Conservation (phyloP, 768 basidiomycete species). For the Agrocybe pediades region DNA sequence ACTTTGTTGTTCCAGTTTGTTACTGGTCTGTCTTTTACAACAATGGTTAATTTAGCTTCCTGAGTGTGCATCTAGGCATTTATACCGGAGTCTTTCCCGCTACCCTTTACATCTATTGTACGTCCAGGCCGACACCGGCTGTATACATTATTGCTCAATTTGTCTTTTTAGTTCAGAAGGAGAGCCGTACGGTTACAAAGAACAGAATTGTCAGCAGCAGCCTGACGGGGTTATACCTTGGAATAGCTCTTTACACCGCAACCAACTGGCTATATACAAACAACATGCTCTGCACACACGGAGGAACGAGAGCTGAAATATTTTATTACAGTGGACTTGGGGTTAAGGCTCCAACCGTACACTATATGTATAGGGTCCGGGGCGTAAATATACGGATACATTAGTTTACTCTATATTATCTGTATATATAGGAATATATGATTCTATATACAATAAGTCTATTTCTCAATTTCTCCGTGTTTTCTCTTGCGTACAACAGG, state of each 20-base stretch:
- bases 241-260: no score
- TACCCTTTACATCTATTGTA: background rate
- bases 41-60: background rate
- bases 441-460: background rate
- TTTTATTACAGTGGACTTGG: no score
- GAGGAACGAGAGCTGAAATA: no score
- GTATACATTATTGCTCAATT: no score
- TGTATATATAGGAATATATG: conserved; percentile 1
- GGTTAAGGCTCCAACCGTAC: background rate
- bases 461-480: background rate
- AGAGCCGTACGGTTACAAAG: no score
- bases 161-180: no score
- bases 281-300: no score
- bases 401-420: conserved; percentile 1
- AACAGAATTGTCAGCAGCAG: no score
- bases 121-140: no score
- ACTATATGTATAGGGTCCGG: conserved; percentile 5
- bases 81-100: background rate
- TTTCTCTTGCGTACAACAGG: background rate
- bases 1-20: background rate
- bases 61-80: background rate
- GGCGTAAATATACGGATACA: conserved; percentile 5
- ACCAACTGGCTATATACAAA: no score
- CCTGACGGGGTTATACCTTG: no score
- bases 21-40: background rate